Evolutionary conservation across 1,284 basidiomycete genomes (phyloP), one percentile per base, ranked within the genome.

Genomic region (Agroathelia rolfsii): DNA sequence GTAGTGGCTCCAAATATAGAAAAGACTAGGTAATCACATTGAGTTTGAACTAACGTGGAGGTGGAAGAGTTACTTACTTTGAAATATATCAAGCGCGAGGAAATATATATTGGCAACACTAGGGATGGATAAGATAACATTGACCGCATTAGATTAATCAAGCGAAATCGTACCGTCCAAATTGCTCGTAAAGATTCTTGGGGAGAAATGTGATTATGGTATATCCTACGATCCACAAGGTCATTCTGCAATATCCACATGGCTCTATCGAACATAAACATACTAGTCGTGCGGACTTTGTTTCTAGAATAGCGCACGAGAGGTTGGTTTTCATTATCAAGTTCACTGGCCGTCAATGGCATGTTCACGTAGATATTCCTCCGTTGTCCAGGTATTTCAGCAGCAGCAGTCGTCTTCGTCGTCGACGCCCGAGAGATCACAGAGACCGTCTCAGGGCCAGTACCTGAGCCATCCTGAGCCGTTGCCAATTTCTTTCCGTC

Each of bases 71-170:
- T 5, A 51, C 72, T 39, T 43, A 84, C 83, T 47, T 66, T 93
- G 86, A 9, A 94, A 63, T 35, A 95, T 63, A 46, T 93, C 84
- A 9, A 90, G 66, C 1, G 69, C 72, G 24, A 96, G 60, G 61
- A 96, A 96, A 61, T 93, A 97, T 32, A 96, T 61, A 58, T 97
- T 96, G 41, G 93, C 92, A 30, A 93, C 76, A 20, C 84, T 81
- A 45, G n/a, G n/a, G n/a, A n/a, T n/a, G n/a, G n/a, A n/a, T n/a
- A n/a, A n/a, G n/a, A n/a, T n/a, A n/a, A n/a, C n/a, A n/a, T n/a
- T 10, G n/a, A 42, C 38, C 15, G 20, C 34, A n/a, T 30, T 22
- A 25, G 28, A 34, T 45, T 34, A 41, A 36, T 10, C n/a, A n/a
- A n/a, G n/a, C n/a, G 45, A 40, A 34, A 41, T n/a, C 66, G 36